These are phyloP conservation scores for Breynia disticha DNA, from an alignment of 441 rosid species.

Conservation along the genomic window DNA sequence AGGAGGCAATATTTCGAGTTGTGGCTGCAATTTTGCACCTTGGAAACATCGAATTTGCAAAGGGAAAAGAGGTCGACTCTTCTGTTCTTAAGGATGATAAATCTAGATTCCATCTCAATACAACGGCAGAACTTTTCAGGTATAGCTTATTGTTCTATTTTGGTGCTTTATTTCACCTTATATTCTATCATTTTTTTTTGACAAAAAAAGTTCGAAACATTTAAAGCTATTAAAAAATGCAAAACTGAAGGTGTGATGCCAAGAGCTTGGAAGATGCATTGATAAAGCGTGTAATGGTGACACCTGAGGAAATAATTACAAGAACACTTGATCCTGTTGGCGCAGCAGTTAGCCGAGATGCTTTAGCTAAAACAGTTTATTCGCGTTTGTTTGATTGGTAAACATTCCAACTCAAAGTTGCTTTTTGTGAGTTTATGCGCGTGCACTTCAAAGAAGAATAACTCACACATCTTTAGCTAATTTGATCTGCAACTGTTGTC, in stretches of 20 bases:
- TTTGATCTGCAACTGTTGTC: neutral
- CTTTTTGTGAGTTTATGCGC: constrained; percentile 2
- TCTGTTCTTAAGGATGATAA: constrained; percentile 90
- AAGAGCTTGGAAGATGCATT: constrained; percentile 93
- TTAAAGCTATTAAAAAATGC: constrained; percentile 9
- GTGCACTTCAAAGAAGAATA: neutral
- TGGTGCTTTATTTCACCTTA: constrained; percentile 10
- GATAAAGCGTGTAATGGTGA: constrained; percentile 99
- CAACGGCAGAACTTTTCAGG: constrained; percentile 83
- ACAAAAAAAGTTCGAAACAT: constrained; percentile 3
- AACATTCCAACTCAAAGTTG: constrained; percentile 12
- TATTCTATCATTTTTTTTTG: constrained; percentile 4
- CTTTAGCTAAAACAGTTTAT: constrained; percentile 90
- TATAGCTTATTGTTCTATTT: constrained; percentile 20
- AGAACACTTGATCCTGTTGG: constrained; percentile 91
- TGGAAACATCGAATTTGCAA: constrained; percentile 86
- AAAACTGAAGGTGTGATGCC: constrained; percentile 67
- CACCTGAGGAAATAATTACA: constrained; percentile 98
- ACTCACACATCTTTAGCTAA: neutral
- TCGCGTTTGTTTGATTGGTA: constrained; percentile 99
- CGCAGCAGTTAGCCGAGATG: constrained; percentile 92
- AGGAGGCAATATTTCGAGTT: constrained; percentile 95
- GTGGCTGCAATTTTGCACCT: constrained; percentile 97
- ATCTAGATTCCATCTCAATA: constrained; percentile 78
- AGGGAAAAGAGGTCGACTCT: constrained; percentile 87